Evolutionary conservation across 2,329 filamentous ascomycete species (phyloP), one percentile per base, ranked within the genome.

Genomic region (Coniochaeta sp.): DNA sequence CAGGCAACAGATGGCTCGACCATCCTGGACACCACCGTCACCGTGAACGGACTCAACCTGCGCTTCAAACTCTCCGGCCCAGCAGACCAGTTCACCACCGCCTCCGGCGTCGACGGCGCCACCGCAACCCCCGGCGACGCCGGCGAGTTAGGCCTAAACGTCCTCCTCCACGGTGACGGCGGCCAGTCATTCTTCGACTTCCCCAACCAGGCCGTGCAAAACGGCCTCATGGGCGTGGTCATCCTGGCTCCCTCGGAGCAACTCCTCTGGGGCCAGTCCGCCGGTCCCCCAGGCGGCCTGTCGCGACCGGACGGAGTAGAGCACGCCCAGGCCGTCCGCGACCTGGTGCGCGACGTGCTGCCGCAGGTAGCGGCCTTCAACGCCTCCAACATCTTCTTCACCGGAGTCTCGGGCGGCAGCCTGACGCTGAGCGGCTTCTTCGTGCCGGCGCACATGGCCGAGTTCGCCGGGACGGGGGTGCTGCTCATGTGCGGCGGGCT

Each of bases 261-360:
- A 62, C 76, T 81, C 36, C 84, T 84, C 74, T 86, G 83, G 83
- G 83, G 83, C 59, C 81, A 82, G 56, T 79, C 79, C 73, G 82
- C 81, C 77, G 82, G 83, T 60, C 80, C 80, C 28, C 81, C 81
- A 61, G 64, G 71, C 2, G 81, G 81, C 1, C 75, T 83, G 24
- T 67, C 80, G 50, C 78, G 83, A 24, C 80, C 79, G 5, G 79
- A 85, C 67, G 83, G 83, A 62, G 81, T 77, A 0, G 80, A 74
- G 7, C 82, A 86, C 70, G 74, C 83, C 0, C 79, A 81, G 62
- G 81, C 81, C 31, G 81, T 85, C 50, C 77, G 79, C 62, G 78
- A 81, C 63, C 75, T 84, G 26, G 72, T 85, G 59, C 71, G 76
- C 50, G 68, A 73, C 3, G 76, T 79, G 28, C 73, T 85, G 11